A percentile compares a stretch with the other conserved stretches of the same genome.
Conservation (phyloP, 1,139 yeast species). For the Torulaspora pretoriensis region DNA sequence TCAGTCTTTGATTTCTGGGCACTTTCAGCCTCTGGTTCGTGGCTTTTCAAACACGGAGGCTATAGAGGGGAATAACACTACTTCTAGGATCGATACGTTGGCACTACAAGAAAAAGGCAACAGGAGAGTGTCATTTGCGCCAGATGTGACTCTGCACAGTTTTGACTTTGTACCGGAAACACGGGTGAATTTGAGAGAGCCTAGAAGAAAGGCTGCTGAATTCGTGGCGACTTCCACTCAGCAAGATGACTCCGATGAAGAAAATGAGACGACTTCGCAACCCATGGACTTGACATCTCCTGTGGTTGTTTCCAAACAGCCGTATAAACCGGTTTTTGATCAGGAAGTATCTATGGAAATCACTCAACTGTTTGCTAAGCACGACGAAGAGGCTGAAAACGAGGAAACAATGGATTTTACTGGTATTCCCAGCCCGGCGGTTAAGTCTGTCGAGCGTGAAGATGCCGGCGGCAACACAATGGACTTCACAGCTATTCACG, state of each 20-base stretch:
- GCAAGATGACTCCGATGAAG: conserved; percentile 17
- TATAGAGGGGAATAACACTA: conserved; percentile 28
- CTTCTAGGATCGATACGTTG: conserved; percentile 27
- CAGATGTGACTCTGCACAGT: conserved; percentile 69
- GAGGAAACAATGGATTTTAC: conserved; percentile 37
- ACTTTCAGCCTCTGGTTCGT: conserved; percentile 16
- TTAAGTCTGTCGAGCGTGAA: conserved; percentile 8
- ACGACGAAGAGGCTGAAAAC: conserved; percentile 12
- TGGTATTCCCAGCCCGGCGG: conserved; percentile 8
- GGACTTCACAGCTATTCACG: conserved; percentile 11
- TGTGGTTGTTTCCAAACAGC: background rate
- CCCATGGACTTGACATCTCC: conserved; percentile 21
- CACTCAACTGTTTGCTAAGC: conserved; percentile 23
- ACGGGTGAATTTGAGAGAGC: conserved; percentile 39
- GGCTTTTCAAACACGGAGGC: conserved; percentile 15
- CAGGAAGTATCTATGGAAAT: conserved; percentile 28
- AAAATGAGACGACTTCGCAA: conserved; percentile 24
- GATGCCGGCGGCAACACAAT: conserved; percentile 8
- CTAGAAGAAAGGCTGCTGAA: conserved; percentile 21
- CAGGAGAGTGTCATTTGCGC: conserved; percentile 70
- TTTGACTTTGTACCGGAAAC: conserved; percentile 47
- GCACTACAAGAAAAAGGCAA: conserved; percentile 16
- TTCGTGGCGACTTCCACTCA: conserved; percentile 29
- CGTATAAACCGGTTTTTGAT: conserved; percentile 13
- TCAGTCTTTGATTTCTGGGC: conserved; percentile 1